A percentile compares a stretch with the other conserved stretches of the same genome.
Evolutionary conservation across 768 basidiomycete genomes (phyloP).

Genomic region (Cystofilobasidium capitatum): DNA sequence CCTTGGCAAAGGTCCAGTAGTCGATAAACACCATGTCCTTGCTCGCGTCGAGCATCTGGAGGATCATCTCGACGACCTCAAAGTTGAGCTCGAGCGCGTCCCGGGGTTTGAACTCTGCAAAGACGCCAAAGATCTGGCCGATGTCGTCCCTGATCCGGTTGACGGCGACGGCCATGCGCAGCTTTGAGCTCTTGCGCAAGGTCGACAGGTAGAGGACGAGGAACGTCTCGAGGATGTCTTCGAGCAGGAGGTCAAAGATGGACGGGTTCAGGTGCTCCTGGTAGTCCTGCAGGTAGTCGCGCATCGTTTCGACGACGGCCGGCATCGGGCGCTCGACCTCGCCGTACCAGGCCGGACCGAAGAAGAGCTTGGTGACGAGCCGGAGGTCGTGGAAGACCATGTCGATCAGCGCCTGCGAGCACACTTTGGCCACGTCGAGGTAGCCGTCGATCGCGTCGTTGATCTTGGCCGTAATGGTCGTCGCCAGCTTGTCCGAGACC

Average conservation of each 20-base stretch:
- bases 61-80: slow-evolving; percentile 73
- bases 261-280: slow-evolving; percentile 81
- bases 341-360: slow-evolving; percentile 70
- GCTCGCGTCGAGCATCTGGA: slow-evolving; percentile 71
- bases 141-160: slow-evolving; percentile 76
- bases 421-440: slow-evolving; percentile 94
- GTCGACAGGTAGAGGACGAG: slow-evolving; percentile 82
- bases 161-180: slow-evolving; percentile 75
- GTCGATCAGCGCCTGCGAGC: slow-evolving; percentile 85
- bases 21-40: slow-evolving; percentile 84
- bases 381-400: slow-evolving; percentile 91
- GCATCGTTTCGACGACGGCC: slow-evolving; percentile 88
- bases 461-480: slow-evolving; percentile 67
- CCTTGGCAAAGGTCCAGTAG: slow-evolving; percentile 84
- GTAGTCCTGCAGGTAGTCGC: slow-evolving; percentile 93
- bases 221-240: slow-evolving; percentile 84
- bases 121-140: slow-evolving; percentile 65
- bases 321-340: slow-evolving; percentile 58
- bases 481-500: slow-evolving; percentile 84
- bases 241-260: slow-evolving; percentile 79
- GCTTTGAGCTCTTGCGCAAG: slow-evolving; percentile 65
- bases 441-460: slow-evolving; percentile 98
- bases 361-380: slow-evolving; percentile 71
- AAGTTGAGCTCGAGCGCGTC: slow-evolving; percentile 72
- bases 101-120: slow-evolving; percentile 59